phyloP scores from a whole-genome alignment of 192 early-diverging fungal genomes.

The Backusella luteola region DNA sequence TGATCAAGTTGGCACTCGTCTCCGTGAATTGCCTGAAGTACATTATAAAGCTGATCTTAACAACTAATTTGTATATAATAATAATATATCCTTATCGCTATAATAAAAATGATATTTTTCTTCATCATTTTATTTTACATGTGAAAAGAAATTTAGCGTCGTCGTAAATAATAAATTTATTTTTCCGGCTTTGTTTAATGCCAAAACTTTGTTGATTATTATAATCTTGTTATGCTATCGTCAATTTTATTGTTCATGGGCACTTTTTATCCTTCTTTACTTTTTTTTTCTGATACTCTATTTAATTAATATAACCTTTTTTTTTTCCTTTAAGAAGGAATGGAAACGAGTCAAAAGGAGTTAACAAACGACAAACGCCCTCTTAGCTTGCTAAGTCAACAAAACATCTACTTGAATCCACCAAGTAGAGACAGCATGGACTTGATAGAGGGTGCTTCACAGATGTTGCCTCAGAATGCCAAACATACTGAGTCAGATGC shows the following conservation, averaged over 20 bases:
- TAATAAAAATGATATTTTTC: neutral
- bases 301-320: neutral
- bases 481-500: neutral
- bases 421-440: slow-evolving; percentile 14
- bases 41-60: slow-evolving; percentile 43
- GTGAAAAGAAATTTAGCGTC: neutral
- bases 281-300: neutral
- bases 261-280: neutral
- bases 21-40: slow-evolving; percentile 57
- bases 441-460: slow-evolving; percentile 1
- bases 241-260: neutral
- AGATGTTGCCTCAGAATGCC: neutral
- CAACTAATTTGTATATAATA: neutral
- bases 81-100: neutral
- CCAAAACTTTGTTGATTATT: neutral
- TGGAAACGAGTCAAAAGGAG: slow-evolving; percentile 1
- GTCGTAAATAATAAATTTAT: neutral
- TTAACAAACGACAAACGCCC: neutral
- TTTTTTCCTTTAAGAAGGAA: neutral
- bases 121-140: neutral
- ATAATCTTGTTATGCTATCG: neutral
- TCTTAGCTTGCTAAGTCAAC: slow-evolving; percentile 3
- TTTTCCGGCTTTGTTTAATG: neutral
- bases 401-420: neutral
- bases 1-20: slow-evolving; percentile 79